Evolutionary conservation across 75 land plant species (phyloP).

Genomic region (Cunninghamia lanceolata): DNA sequence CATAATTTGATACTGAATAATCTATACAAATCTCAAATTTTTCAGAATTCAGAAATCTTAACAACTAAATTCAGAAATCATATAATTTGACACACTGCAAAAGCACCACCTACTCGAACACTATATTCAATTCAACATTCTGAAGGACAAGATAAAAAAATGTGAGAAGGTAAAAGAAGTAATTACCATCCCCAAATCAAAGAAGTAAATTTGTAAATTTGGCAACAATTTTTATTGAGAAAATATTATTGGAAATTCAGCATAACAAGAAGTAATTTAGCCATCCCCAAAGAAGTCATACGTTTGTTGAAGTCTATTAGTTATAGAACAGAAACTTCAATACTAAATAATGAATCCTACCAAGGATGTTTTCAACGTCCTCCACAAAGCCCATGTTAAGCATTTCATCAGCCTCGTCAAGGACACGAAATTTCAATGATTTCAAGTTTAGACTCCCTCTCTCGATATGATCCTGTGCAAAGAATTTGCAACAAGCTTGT

Average conservation of each 20-base stretch:
- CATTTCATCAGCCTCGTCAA: slow-evolving; percentile 99
- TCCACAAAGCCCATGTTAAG: slow-evolving; percentile 98
- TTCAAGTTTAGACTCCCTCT: slow-evolving; percentile 74
- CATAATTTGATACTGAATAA: too few species aligned
- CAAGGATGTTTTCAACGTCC: slow-evolving; percentile 87
- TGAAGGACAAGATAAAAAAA: neutral
- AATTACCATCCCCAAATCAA: too few species aligned
- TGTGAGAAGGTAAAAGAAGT: too few species aligned
- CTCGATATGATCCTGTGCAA: slow-evolving; percentile 72
- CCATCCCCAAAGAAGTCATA: neutral
- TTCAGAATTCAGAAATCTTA: neutral
- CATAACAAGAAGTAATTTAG: neutral
- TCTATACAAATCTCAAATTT: neutral
- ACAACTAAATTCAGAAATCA: neutral
- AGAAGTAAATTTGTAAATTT: neutral
- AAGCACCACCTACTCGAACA: neutral
- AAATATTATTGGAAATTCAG: neutral
- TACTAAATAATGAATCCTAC: slow-evolving; percentile 21
- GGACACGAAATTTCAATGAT: slow-evolving; percentile 82
- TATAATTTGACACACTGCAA: too few species aligned
- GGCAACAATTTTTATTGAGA: too few species aligned
- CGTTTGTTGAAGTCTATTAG: neutral
- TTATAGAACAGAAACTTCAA: neutral
- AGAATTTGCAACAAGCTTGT: neutral
- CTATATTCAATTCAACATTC: neutral